Conservation (phyloP, 1,284 basidiomycete species). For the Moesziomyces sp. region DNA sequence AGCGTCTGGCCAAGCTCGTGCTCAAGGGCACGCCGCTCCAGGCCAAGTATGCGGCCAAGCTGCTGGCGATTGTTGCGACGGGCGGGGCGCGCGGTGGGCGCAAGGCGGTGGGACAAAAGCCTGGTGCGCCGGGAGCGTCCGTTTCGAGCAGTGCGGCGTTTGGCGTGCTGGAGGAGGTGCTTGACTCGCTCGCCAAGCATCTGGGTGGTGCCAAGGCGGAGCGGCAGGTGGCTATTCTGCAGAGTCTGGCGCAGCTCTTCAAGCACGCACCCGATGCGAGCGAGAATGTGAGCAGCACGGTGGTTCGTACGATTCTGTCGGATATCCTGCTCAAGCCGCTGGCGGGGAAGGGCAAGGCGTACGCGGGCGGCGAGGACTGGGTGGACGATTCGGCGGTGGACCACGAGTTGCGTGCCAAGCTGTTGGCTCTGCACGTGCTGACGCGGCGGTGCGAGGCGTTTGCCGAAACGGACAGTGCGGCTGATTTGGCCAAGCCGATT, state of each 20-base stretch:
- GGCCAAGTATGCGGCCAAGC: constrained; percentile 87
- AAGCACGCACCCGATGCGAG: constrained; percentile 78
- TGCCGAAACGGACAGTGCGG: constrained; percentile 35
- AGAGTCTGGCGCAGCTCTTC: constrained; percentile 81
- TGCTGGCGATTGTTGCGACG: constrained; percentile 72
- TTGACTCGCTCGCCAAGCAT: constrained; percentile 74
- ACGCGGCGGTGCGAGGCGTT: constrained; percentile 51
- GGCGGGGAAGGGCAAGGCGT: constrained; percentile 25
- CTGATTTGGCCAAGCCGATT: constrained; percentile 53
- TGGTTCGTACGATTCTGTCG: constrained; percentile 78
- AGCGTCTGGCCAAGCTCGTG: constrained; percentile 76
- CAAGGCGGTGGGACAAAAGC: constrained; percentile 24
- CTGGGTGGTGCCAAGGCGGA: constrained; percentile 73
- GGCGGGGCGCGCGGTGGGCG: constrained; percentile 31
- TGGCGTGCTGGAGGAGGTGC: constrained; percentile 46
- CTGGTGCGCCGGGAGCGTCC: constrained; percentile 21
- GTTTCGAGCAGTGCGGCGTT: constrained; percentile 37
- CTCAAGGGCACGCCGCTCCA: constrained; percentile 75
- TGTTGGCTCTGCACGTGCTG: constrained; percentile 53
- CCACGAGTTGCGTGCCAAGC: constrained; percentile 39
- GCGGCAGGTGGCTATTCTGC: constrained; percentile 76
- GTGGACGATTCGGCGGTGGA: constrained; percentile 46
- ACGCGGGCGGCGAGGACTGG: constrained; percentile 49
- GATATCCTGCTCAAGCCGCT: constrained; percentile 54
- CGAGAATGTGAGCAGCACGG: constrained; percentile 80